Base-by-base conservation (phyloP, 2,329 filamentous ascomycete genomes). In the Talaromyces pinophilus region DNA sequence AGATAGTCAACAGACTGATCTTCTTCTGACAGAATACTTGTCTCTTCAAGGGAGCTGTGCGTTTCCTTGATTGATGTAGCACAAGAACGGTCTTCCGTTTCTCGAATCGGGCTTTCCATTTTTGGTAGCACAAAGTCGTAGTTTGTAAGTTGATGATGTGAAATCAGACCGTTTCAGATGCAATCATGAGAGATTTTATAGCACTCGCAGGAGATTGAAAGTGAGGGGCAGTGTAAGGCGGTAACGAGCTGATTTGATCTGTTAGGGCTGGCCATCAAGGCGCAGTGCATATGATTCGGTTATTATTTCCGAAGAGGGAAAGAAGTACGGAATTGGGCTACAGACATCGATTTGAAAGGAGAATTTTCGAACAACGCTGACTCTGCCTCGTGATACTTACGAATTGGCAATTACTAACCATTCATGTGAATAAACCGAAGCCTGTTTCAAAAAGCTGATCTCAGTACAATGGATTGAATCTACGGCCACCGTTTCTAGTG, bases 261-360 rank as follows among this genome's bases (percentile, higher is more conserved):
- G 1, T n/a, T 30, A 30, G 48, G 25, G 48, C 15, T 54, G 28
- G 13, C 13, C 28, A 2, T 33, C 22, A 33, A 28, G n/a, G 30
- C 33, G 54, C 17, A 13, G 54, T 59, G 55, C 55, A 59, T 59
- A 59, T 28, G 33, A 15, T 28, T 59, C 55, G 33, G n/a, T 28
- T 42, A 59, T 25, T 59, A 42, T 59, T 40, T 22, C 35, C 35
- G 19, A 25, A 17, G 8, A 15, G 5, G 55, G 55, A 59, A 59
- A 59, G 15, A 15, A 19, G 17, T 33, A 54, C 17, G 3, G 50
- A 33, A 35, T 28, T 22, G 35, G 57, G 38, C 57, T 25, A 33
- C n/a, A 35, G 44, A 48, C 25, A 30, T 54, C 17, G 3, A 55
- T 1, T 3, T 33, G 30, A 35, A 19, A 33, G 17, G 10, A 33